Evolutionary conservation across 2,329 filamentous ascomycete genomes (phyloP).

Genomic region (Pseudohalonectria lignicola): DNA sequence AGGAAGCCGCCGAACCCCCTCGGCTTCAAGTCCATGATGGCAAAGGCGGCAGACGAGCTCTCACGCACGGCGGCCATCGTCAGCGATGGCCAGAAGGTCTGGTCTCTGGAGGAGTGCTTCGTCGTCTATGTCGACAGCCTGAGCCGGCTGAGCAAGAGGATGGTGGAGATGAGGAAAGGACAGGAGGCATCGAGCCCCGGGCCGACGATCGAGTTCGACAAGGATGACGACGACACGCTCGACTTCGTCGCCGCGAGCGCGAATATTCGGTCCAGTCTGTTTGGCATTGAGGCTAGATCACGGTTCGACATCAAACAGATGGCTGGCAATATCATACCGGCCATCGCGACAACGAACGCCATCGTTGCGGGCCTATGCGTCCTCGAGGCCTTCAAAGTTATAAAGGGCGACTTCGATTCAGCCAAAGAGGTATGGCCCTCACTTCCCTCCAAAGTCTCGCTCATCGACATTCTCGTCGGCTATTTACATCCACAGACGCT

Average conservation of each 20-base stretch:
- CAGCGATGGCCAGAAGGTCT: constrained; percentile 61
- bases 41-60: constrained; percentile 36
- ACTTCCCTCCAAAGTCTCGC: neutral
- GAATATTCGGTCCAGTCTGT: constrained; percentile 81
- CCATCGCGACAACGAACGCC: constrained; percentile 95
- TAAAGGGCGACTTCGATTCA: constrained; percentile 58
- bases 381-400: constrained; percentile 82
- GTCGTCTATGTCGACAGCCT: constrained; percentile 80
- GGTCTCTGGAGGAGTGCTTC: constrained; percentile 77
- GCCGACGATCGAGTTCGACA: constrained; percentile 79
- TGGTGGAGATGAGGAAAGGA: constrained; percentile 49
- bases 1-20: constrained; percentile 64
- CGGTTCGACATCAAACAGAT: constrained; percentile 98
- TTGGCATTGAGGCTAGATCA: constrained; percentile 77
- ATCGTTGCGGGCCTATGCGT: constrained; percentile 91
- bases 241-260: constrained; percentile 89
- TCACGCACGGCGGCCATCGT: constrained; percentile 43
- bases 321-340: constrained; percentile 98
- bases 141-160: constrained; percentile 61
- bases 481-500: constrained; percentile 3
- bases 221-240: constrained; percentile 89
- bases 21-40: constrained; percentile 51
- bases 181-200: constrained; percentile 34
- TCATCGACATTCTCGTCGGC: neutral
- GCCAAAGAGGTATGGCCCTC: constrained; percentile 68